Evolutionary conservation across 2,329 filamentous ascomycete genomes (phyloP).

Genomic region (Trichophyton schoenleinii): DNA sequence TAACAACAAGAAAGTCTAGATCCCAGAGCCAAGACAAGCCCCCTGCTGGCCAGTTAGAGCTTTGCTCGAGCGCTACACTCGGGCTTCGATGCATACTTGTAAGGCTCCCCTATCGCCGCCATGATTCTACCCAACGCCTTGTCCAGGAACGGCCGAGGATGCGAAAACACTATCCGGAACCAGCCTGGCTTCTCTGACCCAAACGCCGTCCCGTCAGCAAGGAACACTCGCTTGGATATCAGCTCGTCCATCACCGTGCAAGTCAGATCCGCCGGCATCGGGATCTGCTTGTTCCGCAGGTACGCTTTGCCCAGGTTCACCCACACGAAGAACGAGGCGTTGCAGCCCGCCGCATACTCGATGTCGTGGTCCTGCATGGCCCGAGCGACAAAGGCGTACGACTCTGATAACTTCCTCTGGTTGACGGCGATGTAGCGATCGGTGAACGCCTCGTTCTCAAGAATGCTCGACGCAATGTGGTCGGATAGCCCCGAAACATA

Average conservation of each 20-base stretch:
- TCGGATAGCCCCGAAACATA: slow-evolving; percentile 37
- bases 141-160: slow-evolving; percentile 21
- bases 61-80: not conserved
- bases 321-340: slow-evolving; percentile 48
- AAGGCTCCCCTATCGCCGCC: slow-evolving; percentile 9
- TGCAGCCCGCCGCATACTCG: slow-evolving; percentile 36
- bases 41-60: not conserved
- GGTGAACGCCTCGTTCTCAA: slow-evolving; percentile 35
- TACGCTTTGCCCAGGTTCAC: slow-evolving; percentile 34
- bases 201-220: slow-evolving; percentile 26
- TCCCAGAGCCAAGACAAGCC: not conserved
- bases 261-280: slow-evolving; percentile 17
- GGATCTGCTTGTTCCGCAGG: not conserved
- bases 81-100: not conserved
- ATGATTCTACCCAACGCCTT: slow-evolving; percentile 24
- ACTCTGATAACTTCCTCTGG: slow-evolving; percentile 27
- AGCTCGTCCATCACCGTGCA: slow-evolving; percentile 25
- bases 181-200: slow-evolving; percentile 31
- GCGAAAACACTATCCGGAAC: slow-evolving; percentile 33
- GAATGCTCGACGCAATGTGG: slow-evolving; percentile 28
- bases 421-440: slow-evolving; percentile 37
- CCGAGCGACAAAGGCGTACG: slow-evolving; percentile 29
- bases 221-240: slow-evolving; percentile 26
- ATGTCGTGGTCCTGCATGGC: slow-evolving; percentile 34
- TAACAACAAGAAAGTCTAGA: not conserved